Evolutionary conservation across 768 basidiomycete species (phyloP), one percentile per base, ranked within the genome.

Genomic region (Boletus vermiculosoides): DNA sequence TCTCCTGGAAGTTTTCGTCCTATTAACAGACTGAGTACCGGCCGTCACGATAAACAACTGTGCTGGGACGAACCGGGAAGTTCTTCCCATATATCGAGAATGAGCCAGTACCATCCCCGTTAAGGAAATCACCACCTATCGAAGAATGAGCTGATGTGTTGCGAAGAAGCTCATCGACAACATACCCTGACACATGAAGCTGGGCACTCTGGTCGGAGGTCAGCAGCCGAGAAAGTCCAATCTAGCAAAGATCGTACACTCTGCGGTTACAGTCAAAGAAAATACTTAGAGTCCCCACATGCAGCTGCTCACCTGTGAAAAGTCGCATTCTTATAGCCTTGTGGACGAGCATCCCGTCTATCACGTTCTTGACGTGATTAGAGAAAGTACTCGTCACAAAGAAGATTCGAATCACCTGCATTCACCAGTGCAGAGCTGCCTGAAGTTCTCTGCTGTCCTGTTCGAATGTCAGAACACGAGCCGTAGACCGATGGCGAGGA

Each of bases 71-170:
- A 44, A 95, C 94, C 0, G 87, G 89, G 66, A 96, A 96, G 63
- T 91, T 93, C 65, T 92, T 89, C 25, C 96, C 96, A 65, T 97
- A 98, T 61, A 99, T 92, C n/a, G 93, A 96, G 74, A 95, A 94
- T 0, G 88, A 85, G 1, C 97, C 97, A 1, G 96, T 98, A 36
- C 97, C 97, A 65, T 99, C 97, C 4, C 86, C 85, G 59, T 95
- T 95, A 63, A 95, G 64, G 62, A 98, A 99, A 69, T 99, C 97
- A 0, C 97, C 97, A 45, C 92, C 92, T 92, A 55, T 16, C 33
- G 11, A 52, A 44, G 41, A 16, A 46, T 58, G 37, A 55, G 44
- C 13, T 45, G 28, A 30, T 1, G 44, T 40, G 30, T 47, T 34
- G 42, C 22, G 33, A 31, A 42, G 36, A 49, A 39, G 18, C 22